Evolutionary conservation across 2,329 filamentous ascomycete species (phyloP), one percentile per base, ranked within the genome.

Genomic region (Aureobasidium namibiae): DNA sequence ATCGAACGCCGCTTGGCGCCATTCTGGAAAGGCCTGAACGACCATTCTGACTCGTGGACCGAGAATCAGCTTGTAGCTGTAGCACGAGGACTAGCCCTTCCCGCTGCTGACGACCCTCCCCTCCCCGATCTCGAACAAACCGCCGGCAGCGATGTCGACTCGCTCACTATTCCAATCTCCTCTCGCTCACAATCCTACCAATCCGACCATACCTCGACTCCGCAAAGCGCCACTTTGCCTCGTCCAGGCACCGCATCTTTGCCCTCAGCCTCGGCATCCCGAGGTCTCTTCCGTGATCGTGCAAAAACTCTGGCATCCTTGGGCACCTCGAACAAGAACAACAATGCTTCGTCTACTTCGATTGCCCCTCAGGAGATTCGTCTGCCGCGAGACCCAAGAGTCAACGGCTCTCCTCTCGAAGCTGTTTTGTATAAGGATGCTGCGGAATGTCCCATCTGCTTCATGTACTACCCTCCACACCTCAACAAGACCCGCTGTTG

Each of bases 11-110:
- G 88, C 63, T 75, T 99, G 62, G 94, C 94, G 42, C 94, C 94
- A 0, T 99, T 99, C 72, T 99, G 92, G 91, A 87, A 88, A 69
- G 94, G 94, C 5, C 78, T 99, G 4, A 87, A 96, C 64, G 92
- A 97, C 72, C 90, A 94, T 72, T 87, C 86, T 16, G 83, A 89
- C 23, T 88, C 84, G 56, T 99, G 94, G 94, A 88, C 90, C 13
- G 94, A 99, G 69, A 86, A 94, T 73, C 94, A 99, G 73, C 83
- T 99, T n/a, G 84, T 96, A 67, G 91, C 92, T 60, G 91, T 90
- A 24, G 94, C 88, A 52, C 85, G 90, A 68, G 92, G 90, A 21
- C 81, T 95, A 59, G 84, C 89, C 3, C 85, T 97, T 53, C 94
- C 94, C 13, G 82, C 89, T 8, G 83, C 92, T 48, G 91, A 96